These are phyloP conservation scores for Aspergillus sp. DNA, from an alignment of 2,329 filamentous ascomycete species.

Conservation along the genomic window DNA sequence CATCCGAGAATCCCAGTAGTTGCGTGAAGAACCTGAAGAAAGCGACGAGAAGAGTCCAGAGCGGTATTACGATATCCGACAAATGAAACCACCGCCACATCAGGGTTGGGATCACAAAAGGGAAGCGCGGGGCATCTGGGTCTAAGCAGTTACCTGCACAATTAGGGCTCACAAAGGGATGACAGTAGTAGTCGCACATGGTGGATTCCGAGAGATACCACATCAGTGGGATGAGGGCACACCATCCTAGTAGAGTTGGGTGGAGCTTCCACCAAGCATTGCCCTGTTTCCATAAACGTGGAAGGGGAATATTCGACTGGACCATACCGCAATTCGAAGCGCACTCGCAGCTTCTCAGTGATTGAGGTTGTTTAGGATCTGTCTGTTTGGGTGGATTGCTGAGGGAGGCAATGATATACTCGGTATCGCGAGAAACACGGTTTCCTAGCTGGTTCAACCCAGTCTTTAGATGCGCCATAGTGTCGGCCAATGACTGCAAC, in stretches of 20 bases:
- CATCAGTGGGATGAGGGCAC: slow-evolving; percentile 44
- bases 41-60: slow-evolving; percentile 37
- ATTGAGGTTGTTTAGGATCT: neutral
- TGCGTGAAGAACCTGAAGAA: slow-evolving; percentile 39
- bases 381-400: slow-evolving; percentile 6
- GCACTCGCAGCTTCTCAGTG: slow-evolving; percentile 30
- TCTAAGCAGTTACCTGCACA: slow-evolving; percentile 57
- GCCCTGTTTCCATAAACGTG: slow-evolving; percentile 41
- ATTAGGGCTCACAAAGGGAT: slow-evolving; percentile 51
- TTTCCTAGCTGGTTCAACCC: slow-evolving; percentile 46
- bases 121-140: slow-evolving; percentile 57
- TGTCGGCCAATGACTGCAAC: slow-evolving; percentile 44
- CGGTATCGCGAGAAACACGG: slow-evolving; percentile 36
- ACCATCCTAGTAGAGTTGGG: slow-evolving; percentile 45
- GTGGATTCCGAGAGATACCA: slow-evolving; percentile 57
- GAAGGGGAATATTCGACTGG: slow-evolving; percentile 39
- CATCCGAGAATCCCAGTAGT: slow-evolving; percentile 47
- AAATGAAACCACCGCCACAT: slow-evolving; percentile 53
- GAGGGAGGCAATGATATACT: slow-evolving; percentile 22
- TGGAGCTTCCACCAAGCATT: slow-evolving; percentile 34
- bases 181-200: slow-evolving; percentile 58
- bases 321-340: slow-evolving; percentile 30
- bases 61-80: slow-evolving; percentile 33
- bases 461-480: slow-evolving; percentile 47
- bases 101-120: slow-evolving; percentile 61